A percentile compares a stretch with the other conserved stretches of the same genome.
These are phyloP conservation scores for Alternaria panax DNA, from an alignment of 2,329 filamentous ascomycete species.

Conservation along the genomic window DNA sequence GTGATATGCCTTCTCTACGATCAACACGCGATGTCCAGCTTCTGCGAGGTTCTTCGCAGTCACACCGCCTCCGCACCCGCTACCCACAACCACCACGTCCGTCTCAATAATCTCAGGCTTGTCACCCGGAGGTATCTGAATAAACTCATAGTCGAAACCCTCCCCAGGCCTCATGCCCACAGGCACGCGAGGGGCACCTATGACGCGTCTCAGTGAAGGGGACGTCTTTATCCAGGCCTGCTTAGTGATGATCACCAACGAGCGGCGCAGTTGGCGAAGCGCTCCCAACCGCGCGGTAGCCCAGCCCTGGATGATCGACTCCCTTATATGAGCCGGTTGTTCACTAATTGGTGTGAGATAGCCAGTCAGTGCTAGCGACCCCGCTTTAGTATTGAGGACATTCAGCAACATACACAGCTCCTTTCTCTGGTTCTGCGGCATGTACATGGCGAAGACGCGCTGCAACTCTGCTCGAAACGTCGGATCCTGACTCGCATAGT, in stretches of 20 bases:
- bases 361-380: conserved; percentile 72
- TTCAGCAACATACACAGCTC: conserved; percentile 61
- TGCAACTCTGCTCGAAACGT: conserved; percentile 61
- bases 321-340: conserved; percentile 67
- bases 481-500: conserved; percentile 61
- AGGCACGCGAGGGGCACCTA: conserved; percentile 66
- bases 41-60: conserved; percentile 81
- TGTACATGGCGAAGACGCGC: conserved; percentile 57
- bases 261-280: conserved; percentile 64
- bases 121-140: conserved; percentile 65
- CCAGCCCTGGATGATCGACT: conserved; percentile 71
- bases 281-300: conserved; percentile 62
- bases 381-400: conserved; percentile 65
- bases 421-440: conserved; percentile 58
- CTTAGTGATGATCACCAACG: conserved; percentile 63
- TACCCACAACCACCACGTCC: conserved; percentile 86
- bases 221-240: conserved; percentile 64
- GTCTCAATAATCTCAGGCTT: conserved; percentile 70
- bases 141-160: conserved; percentile 66
- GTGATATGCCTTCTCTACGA: conserved; percentile 84
- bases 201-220: conserved; percentile 62
- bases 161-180: conserved; percentile 61
- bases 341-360: conserved; percentile 67
- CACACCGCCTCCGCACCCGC: conserved; percentile 84
- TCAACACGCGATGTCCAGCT: conserved; percentile 76